Percentiles rank a stretch among this genome's conserved stretches.
phyloP scores from a whole-genome alignment of 305 asterid genomes.

The Plantago rigida region DNA sequence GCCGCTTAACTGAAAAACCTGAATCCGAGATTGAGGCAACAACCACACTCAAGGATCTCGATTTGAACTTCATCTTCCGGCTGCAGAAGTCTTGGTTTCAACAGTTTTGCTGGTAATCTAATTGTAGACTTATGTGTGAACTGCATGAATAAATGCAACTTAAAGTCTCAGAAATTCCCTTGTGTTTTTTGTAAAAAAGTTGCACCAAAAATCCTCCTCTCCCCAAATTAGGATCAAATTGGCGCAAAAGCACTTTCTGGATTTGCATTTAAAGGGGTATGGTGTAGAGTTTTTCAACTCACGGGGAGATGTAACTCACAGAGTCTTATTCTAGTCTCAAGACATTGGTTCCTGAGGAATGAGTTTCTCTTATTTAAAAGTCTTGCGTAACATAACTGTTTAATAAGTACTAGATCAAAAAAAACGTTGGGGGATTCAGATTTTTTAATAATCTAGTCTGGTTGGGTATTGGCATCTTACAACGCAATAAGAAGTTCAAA shows the following conservation, averaged over 20 bases:
- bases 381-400: too few relatives aligned
- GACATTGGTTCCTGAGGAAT: not conserved
- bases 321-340: too few relatives aligned
- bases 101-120: slow-evolving; percentile 63
- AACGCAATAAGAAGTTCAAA: not conserved
- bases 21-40: slow-evolving; percentile 66
- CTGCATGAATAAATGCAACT: not conserved
- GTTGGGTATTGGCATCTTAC: not conserved
- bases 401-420: too few relatives aligned
- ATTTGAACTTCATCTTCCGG: slow-evolving; percentile 72
- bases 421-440: too few relatives aligned
- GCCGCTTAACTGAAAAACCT: slow-evolving; percentile 62
- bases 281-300: too few relatives aligned
- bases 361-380: not conserved
- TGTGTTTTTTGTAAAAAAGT: too few relatives aligned
- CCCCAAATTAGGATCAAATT: too few relatives aligned
- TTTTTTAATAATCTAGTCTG: not conserved
- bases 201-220: too few relatives aligned
- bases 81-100: slow-evolving; percentile 60
- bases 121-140: not conserved
- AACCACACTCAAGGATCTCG: slow-evolving; percentile 89
- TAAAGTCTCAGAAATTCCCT: too few relatives aligned
- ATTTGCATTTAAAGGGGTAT: too few relatives aligned
- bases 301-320: too few relatives aligned
- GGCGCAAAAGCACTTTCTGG: too few relatives aligned